Conservation (phyloP, 805 yeast species). For the Saccharomycopsis olivae region DNA sequence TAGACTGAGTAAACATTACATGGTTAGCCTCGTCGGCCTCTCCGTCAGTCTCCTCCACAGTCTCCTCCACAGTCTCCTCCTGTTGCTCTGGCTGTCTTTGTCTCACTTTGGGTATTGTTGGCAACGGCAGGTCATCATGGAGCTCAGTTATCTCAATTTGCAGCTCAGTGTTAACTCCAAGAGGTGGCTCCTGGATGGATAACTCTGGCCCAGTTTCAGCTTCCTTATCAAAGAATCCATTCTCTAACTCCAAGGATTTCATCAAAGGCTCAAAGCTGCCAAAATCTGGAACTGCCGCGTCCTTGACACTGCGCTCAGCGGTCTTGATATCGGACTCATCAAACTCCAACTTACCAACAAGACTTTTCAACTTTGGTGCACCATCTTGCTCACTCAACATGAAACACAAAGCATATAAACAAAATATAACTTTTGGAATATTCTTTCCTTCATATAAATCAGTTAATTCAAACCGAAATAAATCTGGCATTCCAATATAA, state of each 20-base stretch:
- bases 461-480: slow-evolving; percentile 83
- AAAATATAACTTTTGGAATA: slow-evolving; percentile 87
- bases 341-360: slow-evolving; percentile 55
- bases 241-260: slow-evolving; percentile 19
- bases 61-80: neutral
- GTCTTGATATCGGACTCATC: slow-evolving; percentile 55
- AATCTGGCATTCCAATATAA: slow-evolving; percentile 67
- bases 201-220: neutral
- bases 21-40: slow-evolving; percentile 2
- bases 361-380: slow-evolving; percentile 50
- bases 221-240: slow-evolving; percentile 4
- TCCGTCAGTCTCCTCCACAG: slow-evolving; percentile 2
- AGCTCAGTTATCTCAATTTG: neutral
- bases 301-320: slow-evolving; percentile 57
- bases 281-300: slow-evolving; percentile 70
- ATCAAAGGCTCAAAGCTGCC: slow-evolving; percentile 47
- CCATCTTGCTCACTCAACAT: slow-evolving; percentile 49
- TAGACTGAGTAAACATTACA: slow-evolving; percentile 15
- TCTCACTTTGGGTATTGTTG: too few species aligned
- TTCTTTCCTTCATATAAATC: slow-evolving; percentile 88
- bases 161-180: neutral
- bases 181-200: neutral
- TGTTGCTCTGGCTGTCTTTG: too few species aligned
- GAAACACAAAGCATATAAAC: slow-evolving; percentile 79
- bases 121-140: too few species aligned